A percentile compares a stretch with the other conserved stretches of the same genome.
These are phyloP conservation scores for Amanita thiersii DNA, from an alignment of 768 basidiomycete species.

Conservation along the genomic window DNA sequence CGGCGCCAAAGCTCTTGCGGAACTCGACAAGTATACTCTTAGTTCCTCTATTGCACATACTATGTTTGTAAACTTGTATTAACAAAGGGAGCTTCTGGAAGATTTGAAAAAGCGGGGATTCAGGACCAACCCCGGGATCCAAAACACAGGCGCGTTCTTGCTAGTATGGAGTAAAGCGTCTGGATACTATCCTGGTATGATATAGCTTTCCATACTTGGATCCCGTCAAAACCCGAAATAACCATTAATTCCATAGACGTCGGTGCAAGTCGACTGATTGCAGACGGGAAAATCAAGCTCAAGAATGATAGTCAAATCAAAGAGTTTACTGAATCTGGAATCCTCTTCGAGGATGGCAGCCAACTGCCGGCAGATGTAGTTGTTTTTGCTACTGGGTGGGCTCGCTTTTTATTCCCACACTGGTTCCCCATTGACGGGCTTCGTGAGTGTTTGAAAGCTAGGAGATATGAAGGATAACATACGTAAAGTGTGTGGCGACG, in stretches of 20 bases:
- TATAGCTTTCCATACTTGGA: too few relatives aligned
- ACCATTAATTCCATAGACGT: slow-evolving; percentile 29
- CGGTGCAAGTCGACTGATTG: slow-evolving; percentile 47
- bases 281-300: slow-evolving; percentile 60
- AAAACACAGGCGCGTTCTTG: slow-evolving; percentile 26
- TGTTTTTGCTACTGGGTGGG: slow-evolving; percentile 41
- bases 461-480: too few relatives aligned
- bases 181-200: slow-evolving; percentile 31
- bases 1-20: slow-evolving; percentile 4
- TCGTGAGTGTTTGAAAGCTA: too few relatives aligned
- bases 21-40: background rate
- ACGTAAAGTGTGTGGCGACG: too few relatives aligned
- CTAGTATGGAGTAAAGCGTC: slow-evolving; percentile 24
- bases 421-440: too few relatives aligned
- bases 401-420: too few relatives aligned
- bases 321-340: slow-evolving; percentile 29
- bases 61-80: background rate
- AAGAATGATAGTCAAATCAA: slow-evolving; percentile 45
- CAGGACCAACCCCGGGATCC: slow-evolving; percentile 29
- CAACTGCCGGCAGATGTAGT: slow-evolving; percentile 39
- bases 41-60: background rate
- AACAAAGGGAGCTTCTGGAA: slow-evolving; percentile 24
- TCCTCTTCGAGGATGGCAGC: slow-evolving; percentile 38
- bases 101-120: slow-evolving; percentile 37
- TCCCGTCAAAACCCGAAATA: background rate